Conservation (phyloP, 352 stramenopile species). For the Globisporangium radiosum region DNA sequence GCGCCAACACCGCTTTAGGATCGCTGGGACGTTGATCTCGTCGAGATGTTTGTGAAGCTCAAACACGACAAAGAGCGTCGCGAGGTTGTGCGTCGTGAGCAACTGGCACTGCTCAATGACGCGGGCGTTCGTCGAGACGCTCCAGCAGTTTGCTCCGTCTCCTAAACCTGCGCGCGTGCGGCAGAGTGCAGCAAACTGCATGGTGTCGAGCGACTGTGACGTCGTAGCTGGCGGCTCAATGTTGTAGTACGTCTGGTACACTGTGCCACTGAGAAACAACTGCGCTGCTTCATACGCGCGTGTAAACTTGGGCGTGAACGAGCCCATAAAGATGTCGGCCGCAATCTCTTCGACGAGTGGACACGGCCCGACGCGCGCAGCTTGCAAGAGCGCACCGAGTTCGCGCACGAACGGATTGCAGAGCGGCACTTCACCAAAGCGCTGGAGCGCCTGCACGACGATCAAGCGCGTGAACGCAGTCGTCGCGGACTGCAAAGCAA, state of each 20-base stretch:
- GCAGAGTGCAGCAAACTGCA: constrained; percentile 1
- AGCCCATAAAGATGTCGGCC: constrained; percentile 19
- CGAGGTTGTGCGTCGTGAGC: constrained; percentile 20
- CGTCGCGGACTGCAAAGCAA: background rate
- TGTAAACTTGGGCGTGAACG: constrained; percentile 12
- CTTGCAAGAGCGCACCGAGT: constrained; percentile 3
- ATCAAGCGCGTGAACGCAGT: constrained; percentile 1
- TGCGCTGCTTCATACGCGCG: constrained; percentile 3
- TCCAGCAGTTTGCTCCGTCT: background rate
- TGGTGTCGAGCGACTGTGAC: background rate
- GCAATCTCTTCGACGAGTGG: constrained; percentile 14
- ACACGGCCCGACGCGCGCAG: constrained; percentile 1
- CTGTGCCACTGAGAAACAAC: constrained; percentile 6
- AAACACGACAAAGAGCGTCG: constrained; percentile 10
- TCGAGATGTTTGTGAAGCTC: constrained; percentile 3
- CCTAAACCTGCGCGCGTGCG: background rate
- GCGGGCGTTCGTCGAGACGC: constrained; percentile 8
- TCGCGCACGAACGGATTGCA: constrained; percentile 15
- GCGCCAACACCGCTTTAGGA: constrained; percentile 2
- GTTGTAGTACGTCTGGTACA: constrained; percentile 16
- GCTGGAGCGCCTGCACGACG: constrained; percentile 1
- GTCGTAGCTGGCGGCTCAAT: background rate
- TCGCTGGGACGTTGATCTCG: constrained; percentile 9
- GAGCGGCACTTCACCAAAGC: background rate
- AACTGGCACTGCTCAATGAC: constrained; percentile 20